Base-by-base conservation (phyloP, 2,329 filamentous ascomycete species). In the Hypoxylon sp. region DNA sequence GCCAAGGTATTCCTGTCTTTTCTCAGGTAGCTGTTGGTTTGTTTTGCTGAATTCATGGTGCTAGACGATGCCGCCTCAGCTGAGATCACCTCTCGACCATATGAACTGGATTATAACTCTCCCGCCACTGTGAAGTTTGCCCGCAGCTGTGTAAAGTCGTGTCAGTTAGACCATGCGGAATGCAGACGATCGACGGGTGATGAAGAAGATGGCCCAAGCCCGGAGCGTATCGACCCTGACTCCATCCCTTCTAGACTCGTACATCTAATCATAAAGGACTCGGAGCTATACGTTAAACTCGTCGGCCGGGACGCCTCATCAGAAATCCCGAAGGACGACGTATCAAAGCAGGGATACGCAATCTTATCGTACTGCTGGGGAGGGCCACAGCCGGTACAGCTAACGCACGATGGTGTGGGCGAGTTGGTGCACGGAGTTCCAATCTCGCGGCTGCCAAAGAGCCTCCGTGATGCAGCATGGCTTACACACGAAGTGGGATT, bases 391-490 rank as follows among this genome's bases (percentile, higher is more conserved):
- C 51, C 60, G 9, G 45, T 65, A 20, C 40, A 61, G 26, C 43
- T 65, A 13, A 56, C 51, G 5, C 35, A 31, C 13, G 27, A 47
- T 40, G 58, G 33, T 4, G 10, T 55, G 7, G n/a, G 33, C 18
- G 20, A 18, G 7, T 15, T 58, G 31, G 35, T 17, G 18, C 9
- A 33, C 27, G 55, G 50, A 7, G 43, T 55, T 27, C 60, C 53
- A 8, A 47, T 43, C 20, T 50, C 54, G 6, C 15, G 23, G 9
- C 29, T 63, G 4, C 62, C 62, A 11, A 63, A 57, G 29, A 63
- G 43, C 21, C 45, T 63, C 3, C 47, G 31, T 7, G 62, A 63
- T 24, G 62, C 62, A 2, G 51, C 52, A 11, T 65, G 54, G 62
- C 52, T 51, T 18, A 62, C 62, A 2, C 18, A 57, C 8, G 21